Evolutionary conservation across 345 rosid genomes (phyloP).

Genomic region (Crucihimalaya himalaica): DNA sequence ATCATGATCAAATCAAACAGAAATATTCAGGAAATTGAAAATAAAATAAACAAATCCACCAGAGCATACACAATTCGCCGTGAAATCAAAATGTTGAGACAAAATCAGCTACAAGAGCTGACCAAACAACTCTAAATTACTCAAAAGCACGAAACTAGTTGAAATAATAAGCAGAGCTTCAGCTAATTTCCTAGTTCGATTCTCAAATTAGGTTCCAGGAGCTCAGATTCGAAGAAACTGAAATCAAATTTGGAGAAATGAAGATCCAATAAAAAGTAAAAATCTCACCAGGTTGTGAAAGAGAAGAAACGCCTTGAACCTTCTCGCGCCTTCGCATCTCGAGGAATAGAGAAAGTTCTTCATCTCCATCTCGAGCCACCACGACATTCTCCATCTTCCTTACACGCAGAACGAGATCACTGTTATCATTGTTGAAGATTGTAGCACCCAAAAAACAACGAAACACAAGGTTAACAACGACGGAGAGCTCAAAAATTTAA

Average conservation of each 20-base stretch:
- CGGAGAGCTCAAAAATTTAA: no score
- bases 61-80: neutral
- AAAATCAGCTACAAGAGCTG: no score
- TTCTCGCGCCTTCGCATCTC: conserved; percentile 83
- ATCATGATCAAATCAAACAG: neutral
- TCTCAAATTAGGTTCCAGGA: neutral
- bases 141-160: conserved; percentile 8
- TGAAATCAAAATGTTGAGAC: neutral
- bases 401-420: neutral
- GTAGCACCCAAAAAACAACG: neutral
- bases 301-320: conserved; percentile 44
- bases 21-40: no score
- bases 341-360: conserved; percentile 72
- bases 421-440: neutral
- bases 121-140: neutral
- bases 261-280: conserved; percentile 36
- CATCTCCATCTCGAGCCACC: conserved; percentile 65
- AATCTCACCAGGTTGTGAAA: conserved; percentile 46
- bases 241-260: neutral
- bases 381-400: conserved; percentile 38
- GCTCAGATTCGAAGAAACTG: conserved; percentile 12
- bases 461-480: neutral
- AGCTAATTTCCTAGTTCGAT: neutral
- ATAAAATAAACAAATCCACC: no score
- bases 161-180: conserved; percentile 5